These are phyloP conservation scores for Groenewaldozyma tartarivorans DNA, from an alignment of 805 yeast genomes.

Conservation along the genomic window DNA sequence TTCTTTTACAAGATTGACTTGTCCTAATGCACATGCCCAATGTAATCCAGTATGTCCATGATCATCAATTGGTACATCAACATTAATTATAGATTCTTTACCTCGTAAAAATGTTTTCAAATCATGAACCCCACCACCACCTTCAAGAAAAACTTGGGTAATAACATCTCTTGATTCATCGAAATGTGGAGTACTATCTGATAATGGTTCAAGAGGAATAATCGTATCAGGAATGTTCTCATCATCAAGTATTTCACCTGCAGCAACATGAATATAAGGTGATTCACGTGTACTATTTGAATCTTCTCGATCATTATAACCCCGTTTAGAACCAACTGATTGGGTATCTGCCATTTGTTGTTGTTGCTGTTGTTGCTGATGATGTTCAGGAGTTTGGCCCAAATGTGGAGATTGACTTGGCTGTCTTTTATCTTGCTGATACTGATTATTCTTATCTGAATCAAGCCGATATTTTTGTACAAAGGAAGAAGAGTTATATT, in stretches of 20 bases:
- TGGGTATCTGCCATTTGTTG: neutral
- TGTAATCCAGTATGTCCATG: constrained; percentile 90
- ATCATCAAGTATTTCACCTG: constrained; percentile 16
- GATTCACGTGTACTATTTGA: neutral
- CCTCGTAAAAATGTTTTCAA: constrained; percentile 18
- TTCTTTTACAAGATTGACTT: constrained; percentile 56
- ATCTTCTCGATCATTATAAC: neutral
- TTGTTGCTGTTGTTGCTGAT: neutral
- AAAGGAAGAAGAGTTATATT: too few relatives aligned
- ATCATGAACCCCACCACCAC: constrained; percentile 28
- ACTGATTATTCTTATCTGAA: too few relatives aligned
- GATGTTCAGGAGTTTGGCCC: neutral
- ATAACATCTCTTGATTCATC: constrained; percentile 36
- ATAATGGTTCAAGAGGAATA: constrained; percentile 37
- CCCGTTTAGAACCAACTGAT: neutral
- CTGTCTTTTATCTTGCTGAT: too few relatives aligned
- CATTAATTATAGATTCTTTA: constrained; percentile 34
- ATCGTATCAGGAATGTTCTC: constrained; percentile 12
- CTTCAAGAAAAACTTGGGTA: constrained; percentile 43
- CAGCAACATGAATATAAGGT: neutral
- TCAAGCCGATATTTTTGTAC: too few relatives aligned
- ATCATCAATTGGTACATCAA: constrained; percentile 86
- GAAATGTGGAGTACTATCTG: constrained; percentile 16
- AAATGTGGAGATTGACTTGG: neutral
- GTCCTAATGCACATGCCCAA: constrained; percentile 91